A percentile compares a stretch with the other conserved stretches of the same genome.
Evolutionary conservation across 2,329 filamentous ascomycete genomes (phyloP).

Genomic region (Hypoxylon sp.): DNA sequence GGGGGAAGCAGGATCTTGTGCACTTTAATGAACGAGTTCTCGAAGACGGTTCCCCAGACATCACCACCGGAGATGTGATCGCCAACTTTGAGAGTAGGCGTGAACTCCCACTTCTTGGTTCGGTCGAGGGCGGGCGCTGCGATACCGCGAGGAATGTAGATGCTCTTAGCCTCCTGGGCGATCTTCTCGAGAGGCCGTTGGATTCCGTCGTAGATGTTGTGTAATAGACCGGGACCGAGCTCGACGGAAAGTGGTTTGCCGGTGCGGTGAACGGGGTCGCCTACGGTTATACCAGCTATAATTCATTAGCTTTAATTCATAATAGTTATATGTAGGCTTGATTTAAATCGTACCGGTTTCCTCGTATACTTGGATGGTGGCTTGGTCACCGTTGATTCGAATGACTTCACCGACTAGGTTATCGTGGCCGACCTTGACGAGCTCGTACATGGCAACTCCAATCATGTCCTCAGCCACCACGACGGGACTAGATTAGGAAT

Average conservation of each 20-base stretch:
- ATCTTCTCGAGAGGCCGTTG: constrained; percentile 94
- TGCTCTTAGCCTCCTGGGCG: constrained; percentile 81
- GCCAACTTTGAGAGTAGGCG: constrained; percentile 89
- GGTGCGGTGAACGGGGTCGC: constrained; percentile 90
- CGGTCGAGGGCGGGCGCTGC: constrained; percentile 89
- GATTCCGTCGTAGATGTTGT: constrained; percentile 99
- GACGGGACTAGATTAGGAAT: constrained; percentile 75
- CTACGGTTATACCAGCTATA: constrained; percentile 91
- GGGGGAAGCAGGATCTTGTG: constrained; percentile 96
- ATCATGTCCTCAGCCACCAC: constrained; percentile 98
- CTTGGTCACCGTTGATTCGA: constrained; percentile 94
- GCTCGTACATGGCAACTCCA: constrained; percentile 99
- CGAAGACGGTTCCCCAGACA: constrained; percentile 93
- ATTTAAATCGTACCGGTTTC: constrained; percentile 82
- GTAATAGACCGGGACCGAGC: constrained; percentile 95
- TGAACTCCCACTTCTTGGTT: constrained; percentile 96
- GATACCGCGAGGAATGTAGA: constrained; percentile 98
- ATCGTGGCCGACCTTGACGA: constrained; percentile 93
- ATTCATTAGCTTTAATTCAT: constrained; percentile 38
- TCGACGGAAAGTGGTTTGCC: constrained; percentile 98
- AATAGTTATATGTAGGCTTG: constrained; percentile 11
- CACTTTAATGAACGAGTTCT: constrained; percentile 94
- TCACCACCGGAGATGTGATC: constrained; percentile 98
- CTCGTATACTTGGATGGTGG: constrained; percentile 98
- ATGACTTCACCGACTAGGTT: constrained; percentile 97